Evolutionary conservation across 306 rosid genomes (phyloP).

Genomic region (Canavalia ensiformis): DNA sequence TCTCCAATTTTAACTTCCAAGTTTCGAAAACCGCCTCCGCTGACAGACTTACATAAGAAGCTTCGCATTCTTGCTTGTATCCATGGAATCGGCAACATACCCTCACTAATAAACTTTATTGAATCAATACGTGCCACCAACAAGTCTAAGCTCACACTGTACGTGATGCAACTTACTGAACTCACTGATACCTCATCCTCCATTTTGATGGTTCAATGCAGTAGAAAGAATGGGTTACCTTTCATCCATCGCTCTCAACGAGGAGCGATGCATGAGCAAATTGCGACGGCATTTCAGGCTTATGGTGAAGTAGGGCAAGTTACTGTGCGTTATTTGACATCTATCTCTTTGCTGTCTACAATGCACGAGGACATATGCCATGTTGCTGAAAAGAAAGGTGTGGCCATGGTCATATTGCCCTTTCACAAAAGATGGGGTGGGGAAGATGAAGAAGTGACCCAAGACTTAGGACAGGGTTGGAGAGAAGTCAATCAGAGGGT

Average conservation of each 20-base stretch:
- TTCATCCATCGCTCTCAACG: slow-evolving; percentile 38
- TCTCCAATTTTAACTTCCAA: neutral
- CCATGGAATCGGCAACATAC: slow-evolving; percentile 50
- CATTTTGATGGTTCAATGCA: slow-evolving; percentile 57
- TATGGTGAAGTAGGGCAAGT: slow-evolving; percentile 42
- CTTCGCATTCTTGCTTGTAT: slow-evolving; percentile 59
- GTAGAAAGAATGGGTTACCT: slow-evolving; percentile 53
- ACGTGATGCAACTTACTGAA: slow-evolving; percentile 53
- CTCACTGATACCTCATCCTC: slow-evolving; percentile 59
- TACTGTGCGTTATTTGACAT: slow-evolving; percentile 41
- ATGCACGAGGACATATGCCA: slow-evolving; percentile 62
- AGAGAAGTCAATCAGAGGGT: slow-evolving; percentile 60
- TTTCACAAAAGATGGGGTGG: slow-evolving; percentile 51
- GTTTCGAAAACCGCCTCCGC: neutral
- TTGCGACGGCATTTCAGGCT: slow-evolving; percentile 50
- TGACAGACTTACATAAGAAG: slow-evolving; percentile 41
- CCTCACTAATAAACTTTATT: slow-evolving; percentile 50
- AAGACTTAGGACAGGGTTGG: slow-evolving; percentile 47
- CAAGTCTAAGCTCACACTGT: slow-evolving; percentile 46
- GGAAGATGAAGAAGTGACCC: slow-evolving; percentile 31
- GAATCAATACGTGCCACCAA: slow-evolving; percentile 48
- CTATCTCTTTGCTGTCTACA: slow-evolving; percentile 47
- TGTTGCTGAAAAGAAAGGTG: slow-evolving; percentile 49
- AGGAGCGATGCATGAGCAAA: slow-evolving; percentile 42
- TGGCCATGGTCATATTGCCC: slow-evolving; percentile 51